phyloP scores from a whole-genome alignment of 1,284 basidiomycete species.

The Grifola frondosa region DNA sequence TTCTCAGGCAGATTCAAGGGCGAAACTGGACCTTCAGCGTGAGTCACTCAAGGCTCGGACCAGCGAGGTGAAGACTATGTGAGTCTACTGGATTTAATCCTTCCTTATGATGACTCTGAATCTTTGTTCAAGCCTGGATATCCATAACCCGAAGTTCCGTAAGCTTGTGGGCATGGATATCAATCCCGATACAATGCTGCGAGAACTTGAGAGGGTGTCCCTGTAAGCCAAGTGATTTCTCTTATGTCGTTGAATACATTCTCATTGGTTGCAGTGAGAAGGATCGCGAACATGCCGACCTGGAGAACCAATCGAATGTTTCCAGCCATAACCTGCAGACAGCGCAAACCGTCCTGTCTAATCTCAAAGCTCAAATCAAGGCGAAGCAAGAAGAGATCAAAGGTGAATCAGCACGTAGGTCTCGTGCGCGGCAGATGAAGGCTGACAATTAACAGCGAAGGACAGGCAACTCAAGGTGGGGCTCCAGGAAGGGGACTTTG shows the following conservation, averaged over 20 bases:
- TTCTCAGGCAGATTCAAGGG: conserved; percentile 80
- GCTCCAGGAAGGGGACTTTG: conserved; percentile 35
- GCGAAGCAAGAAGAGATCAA: conserved; percentile 63
- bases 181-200: conserved; percentile 67
- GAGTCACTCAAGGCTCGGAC: conserved; percentile 66
- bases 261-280: conserved; percentile 50
- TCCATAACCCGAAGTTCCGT: conserved; percentile 61
- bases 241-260: conserved; percentile 4
- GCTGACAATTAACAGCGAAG: conserved; percentile 40
- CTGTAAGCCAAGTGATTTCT: conserved; percentile 44
- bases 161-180: conserved; percentile 63
- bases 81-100: conserved; percentile 27
- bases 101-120: conserved; percentile 1
- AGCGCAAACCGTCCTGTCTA: conserved; percentile 59
- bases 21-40: conserved; percentile 78
- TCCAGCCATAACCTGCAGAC: conserved; percentile 60
- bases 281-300: conserved; percentile 58
- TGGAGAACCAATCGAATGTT: conserved; percentile 49
- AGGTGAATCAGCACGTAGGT: conserved; percentile 39
- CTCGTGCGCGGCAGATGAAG: background rate
- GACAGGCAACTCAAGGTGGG: conserved; percentile 55
- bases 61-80: conserved; percentile 69
- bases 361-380: conserved; percentile 59
- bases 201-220: conserved; percentile 58
- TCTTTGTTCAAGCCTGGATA: conserved; percentile 50